phyloP scores from a whole-genome alignment of 2,329 filamentous ascomycete genomes.

The Cladophialophora carrionii region DNA sequence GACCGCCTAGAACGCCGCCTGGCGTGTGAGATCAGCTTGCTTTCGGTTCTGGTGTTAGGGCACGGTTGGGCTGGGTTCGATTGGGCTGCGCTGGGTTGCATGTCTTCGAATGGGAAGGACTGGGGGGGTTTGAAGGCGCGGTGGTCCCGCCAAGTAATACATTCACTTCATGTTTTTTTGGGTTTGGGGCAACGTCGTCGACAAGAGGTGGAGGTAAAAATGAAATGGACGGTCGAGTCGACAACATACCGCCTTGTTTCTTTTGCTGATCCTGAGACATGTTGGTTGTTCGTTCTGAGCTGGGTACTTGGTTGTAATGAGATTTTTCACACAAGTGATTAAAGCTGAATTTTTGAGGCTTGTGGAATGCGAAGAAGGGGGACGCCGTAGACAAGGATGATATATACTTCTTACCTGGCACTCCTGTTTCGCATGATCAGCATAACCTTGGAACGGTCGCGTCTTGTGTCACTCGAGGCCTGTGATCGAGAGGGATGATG shows the following conservation, averaged over 20 bases:
- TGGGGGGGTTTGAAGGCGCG: neutral
- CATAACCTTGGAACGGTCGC: neutral
- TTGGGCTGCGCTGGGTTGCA: neutral
- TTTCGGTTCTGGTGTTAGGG: neutral
- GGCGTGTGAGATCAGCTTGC: slow-evolving; percentile 5
- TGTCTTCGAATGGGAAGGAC: neutral
- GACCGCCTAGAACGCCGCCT: slow-evolving; percentile 39
- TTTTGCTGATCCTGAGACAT: slow-evolving; percentile 31
- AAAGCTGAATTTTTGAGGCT: neutral
- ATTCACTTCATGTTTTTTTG: too few species aligned
- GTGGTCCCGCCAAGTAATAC: neutral
- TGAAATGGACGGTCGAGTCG: neutral
- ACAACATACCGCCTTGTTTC: slow-evolving; percentile 29
- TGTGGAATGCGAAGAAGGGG: neutral
- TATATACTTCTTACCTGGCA: neutral
- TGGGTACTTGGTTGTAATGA: neutral
- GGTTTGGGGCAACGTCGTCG: neutral
- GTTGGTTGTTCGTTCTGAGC: slow-evolving; percentile 2
- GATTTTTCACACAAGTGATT: neutral
- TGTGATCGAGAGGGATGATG: neutral
- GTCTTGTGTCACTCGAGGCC: neutral
- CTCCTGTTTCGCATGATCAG: neutral
- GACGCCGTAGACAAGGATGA: neutral
- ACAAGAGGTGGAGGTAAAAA: neutral
- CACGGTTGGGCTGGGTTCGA: neutral